phyloP scores from a whole-genome alignment of 192 early-diverging fungal genomes.

The Phycomyces blakesleeanus region DNA sequence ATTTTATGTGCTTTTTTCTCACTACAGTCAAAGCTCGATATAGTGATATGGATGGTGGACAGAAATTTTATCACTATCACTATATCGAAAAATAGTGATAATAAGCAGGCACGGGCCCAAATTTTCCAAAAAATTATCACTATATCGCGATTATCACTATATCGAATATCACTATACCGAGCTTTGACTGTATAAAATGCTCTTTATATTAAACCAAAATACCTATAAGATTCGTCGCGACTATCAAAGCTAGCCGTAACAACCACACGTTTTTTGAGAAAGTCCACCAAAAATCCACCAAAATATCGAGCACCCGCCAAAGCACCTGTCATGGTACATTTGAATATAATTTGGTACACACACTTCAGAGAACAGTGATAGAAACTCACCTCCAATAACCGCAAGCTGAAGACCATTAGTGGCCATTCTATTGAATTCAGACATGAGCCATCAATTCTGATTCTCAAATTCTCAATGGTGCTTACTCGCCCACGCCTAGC shows the following conservation, averaged over 20 bases:
- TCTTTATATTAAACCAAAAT: constrained; percentile 26
- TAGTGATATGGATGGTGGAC: too few species aligned
- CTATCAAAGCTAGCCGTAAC: constrained; percentile 54
- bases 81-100: too few species aligned
- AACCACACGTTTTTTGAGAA: constrained; percentile 39
- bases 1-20: too few species aligned
- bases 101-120: too few species aligned
- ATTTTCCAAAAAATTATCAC: too few species aligned
- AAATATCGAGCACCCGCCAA: constrained; percentile 35
- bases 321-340: constrained; percentile 5
- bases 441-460: not conserved
- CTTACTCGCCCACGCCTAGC: constrained; percentile 31
- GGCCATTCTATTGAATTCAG: constrained; percentile 29
- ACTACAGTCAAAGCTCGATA: too few species aligned
- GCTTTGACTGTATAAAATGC: too few species aligned
- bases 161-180: too few species aligned
- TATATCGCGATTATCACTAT: too few species aligned
- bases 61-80: too few species aligned
- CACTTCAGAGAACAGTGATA: too few species aligned
- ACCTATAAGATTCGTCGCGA: constrained; percentile 53
- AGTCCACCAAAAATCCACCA: constrained; percentile 41
- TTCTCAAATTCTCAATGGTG: not conserved
- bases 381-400: constrained; percentile 36
- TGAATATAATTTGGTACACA: not conserved
- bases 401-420: constrained; percentile 47